Base-by-base conservation (phyloP, 1,139 yeast species). In the Yamadazyma dendronema region DNA sequence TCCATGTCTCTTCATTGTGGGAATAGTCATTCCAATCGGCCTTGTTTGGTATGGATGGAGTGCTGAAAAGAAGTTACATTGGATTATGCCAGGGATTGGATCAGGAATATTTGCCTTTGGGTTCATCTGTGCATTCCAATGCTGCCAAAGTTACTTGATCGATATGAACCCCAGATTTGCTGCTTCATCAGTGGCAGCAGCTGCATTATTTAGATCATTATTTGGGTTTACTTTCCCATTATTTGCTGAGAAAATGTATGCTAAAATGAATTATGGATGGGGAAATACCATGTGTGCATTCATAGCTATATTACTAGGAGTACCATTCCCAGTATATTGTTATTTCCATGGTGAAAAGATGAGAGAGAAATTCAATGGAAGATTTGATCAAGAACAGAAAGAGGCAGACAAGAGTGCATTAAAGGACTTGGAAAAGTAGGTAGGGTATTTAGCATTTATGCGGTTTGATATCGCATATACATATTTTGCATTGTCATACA, bases 41-140 rank as follows among this genome's bases (percentile, higher is more conserved):
- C 57, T 69, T 37, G 47, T 70, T 15, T 67, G 73, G 73, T 70
- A 65, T 44, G 76, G 76, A 12, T 70, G 75, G 74, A 63, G 71
- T 17, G 74, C 70, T 3, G 55, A 68, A 46, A 52, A 56, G 41
- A 53, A 62, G 39, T 50, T 67, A 27, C 74, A 65, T 44, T 70
- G 75, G 75, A 65, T 70, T 23, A 66, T 67, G 72, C 74, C 75
- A 2, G 65, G 70, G 3, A 57, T 68, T 35, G 75, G 75, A 5
- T 58, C 68, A 10, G 72, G 59, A 1, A 59, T 70, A 8, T 70
- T 67, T 59, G 72, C 72, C 2, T 66, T 67, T 52, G 71, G 72
- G 1, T 56, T 70, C 30, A 67, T 67, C 12, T 67, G 74, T 46
- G 74, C 69, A 4, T 69, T 70, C 52, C 74, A 67, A 46, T 53